Evolutionary conservation across 2,329 filamentous ascomycete species (phyloP), one percentile per base, ranked within the genome.

Genomic region (Pseudocercospora musae): DNA sequence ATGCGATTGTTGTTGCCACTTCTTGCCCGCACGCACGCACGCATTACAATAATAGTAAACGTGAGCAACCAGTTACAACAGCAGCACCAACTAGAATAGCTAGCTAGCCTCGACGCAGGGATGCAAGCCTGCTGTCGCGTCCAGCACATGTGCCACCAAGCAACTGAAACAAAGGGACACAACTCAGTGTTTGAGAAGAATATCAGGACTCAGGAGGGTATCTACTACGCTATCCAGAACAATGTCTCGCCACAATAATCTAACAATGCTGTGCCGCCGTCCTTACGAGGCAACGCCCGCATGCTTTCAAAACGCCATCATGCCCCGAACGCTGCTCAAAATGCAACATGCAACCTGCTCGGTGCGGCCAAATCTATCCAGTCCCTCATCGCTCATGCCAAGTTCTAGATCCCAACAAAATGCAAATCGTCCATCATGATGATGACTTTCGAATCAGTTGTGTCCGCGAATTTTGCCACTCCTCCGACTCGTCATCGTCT

Each of bases 391-490:
- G 48, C 58, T 58, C 57, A 60, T 53, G 62, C 62, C 62, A 56
- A 40, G 49, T 29, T 37, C 29, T 59, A 63, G 20, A 53, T 63
- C 46, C 42, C 62, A 61, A 57, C 57, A 55, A 50, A 50, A 33
- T 40, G 52, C 58, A 53, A 18, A 48, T 46, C 25, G 49, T 52
- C 40, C 37, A 29, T 59, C 27, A n/a, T 67, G 63, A 66, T 58
- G 62, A 63, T 15, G 57, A 58, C 50, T 65, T 66, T 31, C 64
- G 60, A n/a, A 66, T 58, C 33, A 68, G 37, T 54, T 63, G 64
- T 42, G 61, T 64, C 54, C 66, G 52, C 44, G 63, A 64, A 58
- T 68, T 58, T 60, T 68, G 66, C 65, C 60, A 60, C 46, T 58
- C 59, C 52, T 62, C 62, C 27, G 59, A 57, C 40, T 58, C 52